These are phyloP conservation scores for Nannochloris sp. DNA, from an alignment of 139 green algal species.

Conservation along the genomic window DNA sequence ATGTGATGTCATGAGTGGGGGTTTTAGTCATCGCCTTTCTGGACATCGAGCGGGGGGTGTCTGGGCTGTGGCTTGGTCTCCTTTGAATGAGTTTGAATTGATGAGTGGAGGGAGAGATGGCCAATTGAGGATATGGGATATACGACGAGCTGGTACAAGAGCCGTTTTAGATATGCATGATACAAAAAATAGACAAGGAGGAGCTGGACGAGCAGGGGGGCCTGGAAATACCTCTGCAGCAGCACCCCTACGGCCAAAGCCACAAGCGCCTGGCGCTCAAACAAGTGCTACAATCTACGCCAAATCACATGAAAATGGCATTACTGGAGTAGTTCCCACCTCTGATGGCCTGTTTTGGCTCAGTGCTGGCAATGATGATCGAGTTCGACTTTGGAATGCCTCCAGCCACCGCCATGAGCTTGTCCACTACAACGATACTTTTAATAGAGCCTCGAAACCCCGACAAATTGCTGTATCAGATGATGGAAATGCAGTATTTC, in stretches of 20 bases:
- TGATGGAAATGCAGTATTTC: slow-evolving; percentile 61
- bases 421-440: slow-evolving; percentile 53
- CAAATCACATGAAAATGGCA: slow-evolving; percentile 24
- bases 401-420: slow-evolving; percentile 39
- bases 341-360: slow-evolving; percentile 58
- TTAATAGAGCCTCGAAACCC: slow-evolving; percentile 42
- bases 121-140: slow-evolving; percentile 71
- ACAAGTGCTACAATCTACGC: background rate
- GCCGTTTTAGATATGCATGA: slow-evolving; percentile 55
- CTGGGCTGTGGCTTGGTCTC: slow-evolving; percentile 63
- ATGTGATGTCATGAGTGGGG: slow-evolving; percentile 61
- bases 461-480: slow-evolving; percentile 52
- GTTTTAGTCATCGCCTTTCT: slow-evolving; percentile 61
- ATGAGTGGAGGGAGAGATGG: slow-evolving; percentile 43
- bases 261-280: too few species aligned
- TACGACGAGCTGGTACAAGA: slow-evolving; percentile 48
- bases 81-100: slow-evolving; percentile 57
- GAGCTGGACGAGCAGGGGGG: background rate
- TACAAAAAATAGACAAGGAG: slow-evolving; percentile 17
- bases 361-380: slow-evolving; percentile 63
- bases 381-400: slow-evolving; percentile 73
- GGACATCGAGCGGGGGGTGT: slow-evolving; percentile 57
- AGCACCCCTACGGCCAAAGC: background rate
- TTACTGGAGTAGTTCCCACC: slow-evolving; percentile 49
- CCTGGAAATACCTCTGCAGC: background rate